These are phyloP conservation scores for Petunia axillaris DNA, from an alignment of 257 asterid genomes.

Conservation along the genomic window DNA sequence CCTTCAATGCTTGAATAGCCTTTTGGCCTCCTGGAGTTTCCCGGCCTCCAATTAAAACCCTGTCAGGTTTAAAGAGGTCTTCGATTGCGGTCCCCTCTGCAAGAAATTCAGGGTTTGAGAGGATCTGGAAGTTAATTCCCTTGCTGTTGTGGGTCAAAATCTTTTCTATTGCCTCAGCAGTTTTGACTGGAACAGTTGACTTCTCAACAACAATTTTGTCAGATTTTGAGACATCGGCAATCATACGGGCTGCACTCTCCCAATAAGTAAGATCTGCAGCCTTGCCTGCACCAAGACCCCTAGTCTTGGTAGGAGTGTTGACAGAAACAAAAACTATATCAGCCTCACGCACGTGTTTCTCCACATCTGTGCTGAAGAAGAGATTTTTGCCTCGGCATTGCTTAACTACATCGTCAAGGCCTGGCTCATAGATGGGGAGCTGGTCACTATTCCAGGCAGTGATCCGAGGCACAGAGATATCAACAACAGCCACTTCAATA, in stretches of 20 bases:
- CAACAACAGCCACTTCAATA: constrained; percentile 81
- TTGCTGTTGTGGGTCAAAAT: constrained; percentile 84
- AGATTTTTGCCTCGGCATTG: constrained; percentile 92
- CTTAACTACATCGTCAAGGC: constrained; percentile 92
- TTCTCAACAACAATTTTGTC: constrained; percentile 91
- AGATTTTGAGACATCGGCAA: constrained; percentile 88
- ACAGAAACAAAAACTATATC: constrained; percentile 90
- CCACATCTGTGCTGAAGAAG: constrained; percentile 95
- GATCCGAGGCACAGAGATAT: constrained; percentile 85
- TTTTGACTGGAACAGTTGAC: constrained; percentile 90
- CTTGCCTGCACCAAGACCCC: constrained; percentile 97
- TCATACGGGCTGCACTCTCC: constrained; percentile 98
- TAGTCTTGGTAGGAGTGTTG: constrained; percentile 92
- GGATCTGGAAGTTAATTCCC: constrained; percentile 80
- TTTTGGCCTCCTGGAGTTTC: constrained; percentile 82
- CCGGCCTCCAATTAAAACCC: constrained; percentile 91
- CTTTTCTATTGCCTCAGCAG: constrained; percentile 91
- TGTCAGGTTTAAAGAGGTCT: constrained; percentile 79
- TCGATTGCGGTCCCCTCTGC: constrained; percentile 88
- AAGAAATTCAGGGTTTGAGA: constrained; percentile 85
- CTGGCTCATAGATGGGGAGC: constrained; percentile 96
- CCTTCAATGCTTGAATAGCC: constrained; percentile 69
- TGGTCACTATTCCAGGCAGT: constrained; percentile 90
- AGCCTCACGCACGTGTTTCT: constrained; percentile 79
- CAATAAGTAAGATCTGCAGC: constrained; percentile 95